phyloP scores from a whole-genome alignment of 2,329 filamentous ascomycete species.

The Akanthomyces dipterigenus region DNA sequence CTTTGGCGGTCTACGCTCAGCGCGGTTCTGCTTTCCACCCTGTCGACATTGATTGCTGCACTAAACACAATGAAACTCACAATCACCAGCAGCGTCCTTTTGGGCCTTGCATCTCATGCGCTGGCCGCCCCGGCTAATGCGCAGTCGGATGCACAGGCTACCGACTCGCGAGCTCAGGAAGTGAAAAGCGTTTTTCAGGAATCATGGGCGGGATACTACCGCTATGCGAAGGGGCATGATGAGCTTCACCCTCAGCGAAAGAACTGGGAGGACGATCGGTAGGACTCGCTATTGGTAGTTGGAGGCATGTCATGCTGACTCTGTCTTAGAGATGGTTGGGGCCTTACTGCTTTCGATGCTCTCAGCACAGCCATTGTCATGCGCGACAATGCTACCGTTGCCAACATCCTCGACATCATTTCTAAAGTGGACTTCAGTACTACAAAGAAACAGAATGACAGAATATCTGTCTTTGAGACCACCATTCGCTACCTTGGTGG shows the following conservation, averaged over 20 bases:
- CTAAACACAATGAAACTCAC: not conserved
- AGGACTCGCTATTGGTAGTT: constrained; percentile 6
- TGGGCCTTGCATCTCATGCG: not conserved
- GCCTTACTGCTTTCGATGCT: constrained; percentile 74
- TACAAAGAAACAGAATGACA: constrained; percentile 35
- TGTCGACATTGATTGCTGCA: not conserved
- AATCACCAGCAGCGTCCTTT: not conserved
- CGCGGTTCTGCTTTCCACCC: too few relatives aligned
- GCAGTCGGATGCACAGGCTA: not conserved
- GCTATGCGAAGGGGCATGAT: constrained; percentile 72
- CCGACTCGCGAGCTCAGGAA: constrained; percentile 41
- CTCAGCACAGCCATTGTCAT: constrained; percentile 78
- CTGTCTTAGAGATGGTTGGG: constrained; percentile 66
- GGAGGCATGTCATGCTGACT: not conserved
- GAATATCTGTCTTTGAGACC: constrained; percentile 78
- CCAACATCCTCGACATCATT: constrained; percentile 65
- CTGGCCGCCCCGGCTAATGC: not conserved
- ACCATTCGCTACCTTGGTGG: constrained; percentile 84
- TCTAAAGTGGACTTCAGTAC: constrained; percentile 62
- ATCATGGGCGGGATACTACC: constrained; percentile 67
- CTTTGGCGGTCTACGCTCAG: not conserved
- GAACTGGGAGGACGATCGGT: constrained; percentile 62
- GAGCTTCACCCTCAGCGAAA: constrained; percentile 65
- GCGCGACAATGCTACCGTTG: constrained; percentile 59
- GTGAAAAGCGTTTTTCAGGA: constrained; percentile 63